Percentiles rank a stretch among this genome's conserved stretches.
Conservation (phyloP, 2,329 filamentous ascomycete genomes). For the Neonectria punicea region DNA sequence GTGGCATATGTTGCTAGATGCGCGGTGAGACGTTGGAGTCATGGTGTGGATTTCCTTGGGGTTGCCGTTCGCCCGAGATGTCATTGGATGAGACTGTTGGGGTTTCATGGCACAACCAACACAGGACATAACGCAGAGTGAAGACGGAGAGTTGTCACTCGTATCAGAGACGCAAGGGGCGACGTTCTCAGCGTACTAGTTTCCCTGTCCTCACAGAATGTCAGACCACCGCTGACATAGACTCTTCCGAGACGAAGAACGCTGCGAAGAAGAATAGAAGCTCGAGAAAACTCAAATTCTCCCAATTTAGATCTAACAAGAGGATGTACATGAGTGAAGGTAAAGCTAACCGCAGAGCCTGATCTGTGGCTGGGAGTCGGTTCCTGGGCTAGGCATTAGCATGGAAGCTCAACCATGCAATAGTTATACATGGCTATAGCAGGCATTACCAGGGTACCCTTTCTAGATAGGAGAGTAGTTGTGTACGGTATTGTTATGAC, state of each 20-base stretch:
- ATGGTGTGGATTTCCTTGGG: not conserved
- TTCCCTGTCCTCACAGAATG: not conserved
- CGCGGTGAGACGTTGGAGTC: not conserved
- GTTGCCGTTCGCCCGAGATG: slow-evolving; percentile 11
- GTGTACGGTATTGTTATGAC: not conserved
- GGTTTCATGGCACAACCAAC: not conserved
- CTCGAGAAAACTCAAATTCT: not conserved
- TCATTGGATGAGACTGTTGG: not conserved
- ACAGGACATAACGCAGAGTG: not conserved
- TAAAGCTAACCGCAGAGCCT: slow-evolving; percentile 17
- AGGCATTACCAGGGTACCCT: not conserved
- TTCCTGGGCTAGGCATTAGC: slow-evolving; percentile 16
- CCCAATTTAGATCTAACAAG: not conserved
- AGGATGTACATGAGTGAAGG: not conserved
- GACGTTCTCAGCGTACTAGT: not conserved
- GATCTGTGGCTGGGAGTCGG: slow-evolving; percentile 19
- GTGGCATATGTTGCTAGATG: not conserved
- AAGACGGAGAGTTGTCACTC: too few relatives aligned
- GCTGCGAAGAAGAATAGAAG: not conserved
- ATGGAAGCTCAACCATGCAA: not conserved
- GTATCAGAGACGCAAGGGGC: not conserved
- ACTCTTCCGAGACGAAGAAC: not conserved
- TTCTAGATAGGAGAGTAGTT: not conserved
- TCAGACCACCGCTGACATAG: not conserved
- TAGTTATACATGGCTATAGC: not conserved